A percentile compares a stretch with the other conserved stretches of the same genome.
Evolutionary conservation across 2,329 filamentous ascomycete species (phyloP).

Genomic region (Pochonia chlamydosporia): DNA sequence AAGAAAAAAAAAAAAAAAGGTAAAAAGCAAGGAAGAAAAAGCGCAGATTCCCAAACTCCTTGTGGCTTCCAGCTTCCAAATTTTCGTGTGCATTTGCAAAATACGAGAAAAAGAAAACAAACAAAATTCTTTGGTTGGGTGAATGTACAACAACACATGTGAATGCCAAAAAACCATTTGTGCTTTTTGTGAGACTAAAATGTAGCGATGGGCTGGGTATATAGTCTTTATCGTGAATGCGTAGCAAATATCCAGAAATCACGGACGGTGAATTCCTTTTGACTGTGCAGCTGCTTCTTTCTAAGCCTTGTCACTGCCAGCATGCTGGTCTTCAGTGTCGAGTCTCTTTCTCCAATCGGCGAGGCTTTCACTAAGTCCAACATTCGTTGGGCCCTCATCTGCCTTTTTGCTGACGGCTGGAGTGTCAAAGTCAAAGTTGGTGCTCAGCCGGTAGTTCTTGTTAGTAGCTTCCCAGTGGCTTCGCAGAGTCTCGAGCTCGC

Average conservation of each 20-base stretch:
- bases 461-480: constrained; percentile 95
- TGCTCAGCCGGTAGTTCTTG: constrained; percentile 88
- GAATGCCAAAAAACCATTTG: not conserved
- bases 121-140: not conserved
- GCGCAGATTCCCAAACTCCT: constrained; percentile 4
- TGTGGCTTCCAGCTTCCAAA: not conserved
- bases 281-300: not conserved
- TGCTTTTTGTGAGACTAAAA: constrained; percentile 14
- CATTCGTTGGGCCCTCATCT: constrained; percentile 32
- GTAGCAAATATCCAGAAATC: constrained; percentile 16
- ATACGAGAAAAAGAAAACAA: not conserved
- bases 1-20: constrained; percentile 5
- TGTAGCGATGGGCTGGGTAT: constrained; percentile 24
- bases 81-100: not conserved
- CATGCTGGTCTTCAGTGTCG: constrained; percentile 43
- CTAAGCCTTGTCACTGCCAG: constrained; percentile 6
- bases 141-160: constrained; percentile 1
- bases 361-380: constrained; percentile 63
- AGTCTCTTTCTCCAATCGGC: constrained; percentile 77
- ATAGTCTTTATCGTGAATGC: constrained; percentile 24
- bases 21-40: not conserved
- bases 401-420: constrained; percentile 34
- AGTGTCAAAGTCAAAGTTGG: constrained; percentile 77
- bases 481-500: constrained; percentile 83
- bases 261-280: not conserved